Evolutionary conservation across 148 eudicot genomes (phyloP).

Genomic region (Salicornia ramosissima): DNA sequence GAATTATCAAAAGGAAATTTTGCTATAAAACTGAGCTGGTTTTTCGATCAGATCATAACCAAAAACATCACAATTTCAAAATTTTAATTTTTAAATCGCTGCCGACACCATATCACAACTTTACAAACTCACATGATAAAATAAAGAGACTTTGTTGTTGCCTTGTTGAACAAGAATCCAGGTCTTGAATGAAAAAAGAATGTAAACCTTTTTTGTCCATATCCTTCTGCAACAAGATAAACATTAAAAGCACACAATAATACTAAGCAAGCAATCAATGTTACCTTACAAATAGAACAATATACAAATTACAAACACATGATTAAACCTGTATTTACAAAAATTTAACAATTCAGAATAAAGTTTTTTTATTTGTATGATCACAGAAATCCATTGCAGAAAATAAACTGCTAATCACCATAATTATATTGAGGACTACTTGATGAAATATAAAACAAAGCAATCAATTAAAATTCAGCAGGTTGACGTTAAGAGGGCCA

Average conservation of each 20-base stretch:
- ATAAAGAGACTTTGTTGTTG: conserved; percentile 61
- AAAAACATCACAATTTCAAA: not conserved
- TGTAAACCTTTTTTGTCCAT: conserved; percentile 58
- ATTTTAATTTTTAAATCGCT: not conserved
- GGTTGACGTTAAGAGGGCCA: too few species aligned
- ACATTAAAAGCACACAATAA: not conserved
- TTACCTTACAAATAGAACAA: not conserved
- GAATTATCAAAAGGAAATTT: not conserved
- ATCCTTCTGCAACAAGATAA: conserved; percentile 54
- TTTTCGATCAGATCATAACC: not conserved
- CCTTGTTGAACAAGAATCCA: conserved; percentile 65
- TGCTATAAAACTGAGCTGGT: not conserved
- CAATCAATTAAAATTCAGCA: too few species aligned
- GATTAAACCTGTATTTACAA: too few species aligned
- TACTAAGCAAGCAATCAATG: not conserved
- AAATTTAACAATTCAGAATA: too few species aligned
- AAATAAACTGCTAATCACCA: too few species aligned
- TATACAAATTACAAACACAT: too few species aligned
- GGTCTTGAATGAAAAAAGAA: conserved; percentile 88
- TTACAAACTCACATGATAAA: not conserved
- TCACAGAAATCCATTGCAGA: too few species aligned
- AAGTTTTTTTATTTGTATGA: too few species aligned
- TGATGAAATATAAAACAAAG: too few species aligned
- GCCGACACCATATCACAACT: not conserved
- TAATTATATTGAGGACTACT: too few species aligned